Base-by-base conservation (phyloP, 2,329 filamentous ascomycete species). In the Calcarisporium arbuscula region DNA sequence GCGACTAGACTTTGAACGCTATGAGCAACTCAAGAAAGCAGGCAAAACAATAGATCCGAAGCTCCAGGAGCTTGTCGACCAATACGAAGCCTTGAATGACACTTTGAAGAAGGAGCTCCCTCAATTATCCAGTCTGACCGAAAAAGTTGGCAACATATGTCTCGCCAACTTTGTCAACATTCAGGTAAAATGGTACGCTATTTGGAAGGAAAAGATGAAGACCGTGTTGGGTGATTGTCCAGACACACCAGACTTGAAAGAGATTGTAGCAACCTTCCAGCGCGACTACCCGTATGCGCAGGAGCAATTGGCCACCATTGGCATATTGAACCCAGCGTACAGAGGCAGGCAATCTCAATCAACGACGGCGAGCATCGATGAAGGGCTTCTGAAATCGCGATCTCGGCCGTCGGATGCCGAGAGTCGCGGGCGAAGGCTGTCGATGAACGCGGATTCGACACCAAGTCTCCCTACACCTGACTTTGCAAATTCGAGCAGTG, bases 81-180 rank as follows among this genome's bases (percentile, higher is more conserved):
- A 94, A 54, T 98, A 95, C 57, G 75, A 85, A 26, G 87, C 88
- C 7, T 69, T 98, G 40, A 96, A 96, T 53, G 86, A 95, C 43
- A 87, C 90, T 1, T 70, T 96, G 40, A 95, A 95, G 60, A 83
- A 90, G 46, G 90, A 96, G 55, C 71, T 98, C 30, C 90, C 90
- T 2, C 81, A 81, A 54, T 72, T 98, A 12, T 94, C 92, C 33
- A 63, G 67, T 7, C 64, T 92, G 43, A 95, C 90, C 2, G 85
- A 86, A 42, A 84, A 81, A 49, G 68, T 95, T 41, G 87, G 92
- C 49, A 85, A 88, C 49, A 81, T 84, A 17, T 90, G 86, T 49
- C 70, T 95, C 28, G 77, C 74, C 38, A 88, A 87, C 49, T 87
- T 96, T 51, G 77, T 95, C 46, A 79, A 83, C 43, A 81, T 94